A percentile compares a stretch with the other conserved stretches of the same genome.
Evolutionary conservation across 768 basidiomycete genomes (phyloP).

Genomic region (Lanmaoa pseudosensibilis): DNA sequence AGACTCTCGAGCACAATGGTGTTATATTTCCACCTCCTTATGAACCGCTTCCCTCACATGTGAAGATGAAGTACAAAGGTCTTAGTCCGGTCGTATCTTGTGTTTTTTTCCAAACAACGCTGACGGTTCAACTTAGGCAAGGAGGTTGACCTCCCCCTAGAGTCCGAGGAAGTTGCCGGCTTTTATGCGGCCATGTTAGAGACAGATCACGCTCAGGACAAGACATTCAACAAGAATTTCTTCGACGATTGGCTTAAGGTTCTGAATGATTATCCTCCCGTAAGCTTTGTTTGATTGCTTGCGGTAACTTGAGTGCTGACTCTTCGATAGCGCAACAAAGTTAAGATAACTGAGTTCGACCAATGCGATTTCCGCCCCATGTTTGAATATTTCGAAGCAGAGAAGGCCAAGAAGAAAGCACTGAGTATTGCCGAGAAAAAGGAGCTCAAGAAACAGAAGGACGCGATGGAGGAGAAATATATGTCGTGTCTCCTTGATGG

Average conservation of each 20-base stretch:
- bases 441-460: constrained; percentile 80
- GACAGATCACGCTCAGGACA: constrained; percentile 88
- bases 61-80: constrained; percentile 98
- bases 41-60: constrained; percentile 71
- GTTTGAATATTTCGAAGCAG: constrained; percentile 87
- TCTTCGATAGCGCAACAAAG: constrained; percentile 57
- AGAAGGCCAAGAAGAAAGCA: constrained; percentile 91
- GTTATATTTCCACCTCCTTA: constrained; percentile 97
- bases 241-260: constrained; percentile 86
- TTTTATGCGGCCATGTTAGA: constrained; percentile 94
- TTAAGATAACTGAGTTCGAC: constrained; percentile 72
- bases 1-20: constrained; percentile 91
- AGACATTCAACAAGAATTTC: constrained; percentile 90
- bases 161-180: constrained; percentile 93
- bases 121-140: constrained; percentile 55
- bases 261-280: constrained; percentile 80
- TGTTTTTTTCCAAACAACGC: constrained; percentile 4
- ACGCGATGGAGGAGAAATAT: constrained; percentile 82
- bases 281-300: constrained; percentile 41
- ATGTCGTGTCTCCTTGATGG: constrained; percentile 88
- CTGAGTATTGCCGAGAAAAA: constrained; percentile 89
- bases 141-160: constrained; percentile 73
- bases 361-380: constrained; percentile 94
- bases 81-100: constrained; percentile 27
- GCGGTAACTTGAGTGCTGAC: constrained; percentile 9